These are phyloP conservation scores for Austropuccinia psidii DNA, from an alignment of 1,284 basidiomycete genomes.

Conservation along the genomic window DNA sequence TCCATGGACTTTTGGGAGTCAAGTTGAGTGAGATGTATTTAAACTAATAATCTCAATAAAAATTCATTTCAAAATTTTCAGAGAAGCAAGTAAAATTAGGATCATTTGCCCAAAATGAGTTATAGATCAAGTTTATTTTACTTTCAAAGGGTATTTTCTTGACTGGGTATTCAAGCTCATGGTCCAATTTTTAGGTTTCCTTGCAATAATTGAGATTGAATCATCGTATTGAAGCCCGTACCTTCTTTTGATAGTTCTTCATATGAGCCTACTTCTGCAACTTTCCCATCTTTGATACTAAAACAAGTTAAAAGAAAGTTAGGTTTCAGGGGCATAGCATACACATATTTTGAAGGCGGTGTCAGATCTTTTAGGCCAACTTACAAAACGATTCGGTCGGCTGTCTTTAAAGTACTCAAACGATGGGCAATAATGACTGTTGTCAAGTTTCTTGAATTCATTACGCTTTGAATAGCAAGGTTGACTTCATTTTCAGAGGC, in stretches of 20 bases:
- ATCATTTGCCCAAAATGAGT: too few species aligned
- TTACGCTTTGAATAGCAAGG: constrained; percentile 79
- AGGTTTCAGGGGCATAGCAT: constrained; percentile 43
- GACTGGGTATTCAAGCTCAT: too few species aligned
- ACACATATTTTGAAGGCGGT: constrained; percentile 54
- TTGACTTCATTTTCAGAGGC: constrained; percentile 76
- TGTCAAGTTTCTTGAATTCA: constrained; percentile 66
- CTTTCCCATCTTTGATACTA: constrained; percentile 57
- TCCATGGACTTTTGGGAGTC: too few species aligned
- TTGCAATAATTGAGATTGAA: constrained; percentile 17
- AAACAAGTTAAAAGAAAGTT: not conserved
- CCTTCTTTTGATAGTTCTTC: constrained; percentile 57
- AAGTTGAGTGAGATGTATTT: too few species aligned
- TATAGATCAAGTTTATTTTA: too few species aligned
- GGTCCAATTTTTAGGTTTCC: too few species aligned
- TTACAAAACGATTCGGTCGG: constrained; percentile 24
- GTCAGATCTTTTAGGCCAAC: constrained; percentile 56
- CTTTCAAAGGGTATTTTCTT: too few species aligned
- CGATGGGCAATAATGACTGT: constrained; percentile 84
- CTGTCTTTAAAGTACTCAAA: constrained; percentile 36
- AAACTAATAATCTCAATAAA: too few species aligned
- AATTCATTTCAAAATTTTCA: too few species aligned
- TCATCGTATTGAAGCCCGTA: constrained; percentile 15
- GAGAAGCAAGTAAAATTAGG: too few species aligned
- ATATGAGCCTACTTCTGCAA: constrained; percentile 77